Evolutionary conservation across 2,329 filamentous ascomycete species (phyloP).

Genomic region (Aspergillus oerlinghausenensis): DNA sequence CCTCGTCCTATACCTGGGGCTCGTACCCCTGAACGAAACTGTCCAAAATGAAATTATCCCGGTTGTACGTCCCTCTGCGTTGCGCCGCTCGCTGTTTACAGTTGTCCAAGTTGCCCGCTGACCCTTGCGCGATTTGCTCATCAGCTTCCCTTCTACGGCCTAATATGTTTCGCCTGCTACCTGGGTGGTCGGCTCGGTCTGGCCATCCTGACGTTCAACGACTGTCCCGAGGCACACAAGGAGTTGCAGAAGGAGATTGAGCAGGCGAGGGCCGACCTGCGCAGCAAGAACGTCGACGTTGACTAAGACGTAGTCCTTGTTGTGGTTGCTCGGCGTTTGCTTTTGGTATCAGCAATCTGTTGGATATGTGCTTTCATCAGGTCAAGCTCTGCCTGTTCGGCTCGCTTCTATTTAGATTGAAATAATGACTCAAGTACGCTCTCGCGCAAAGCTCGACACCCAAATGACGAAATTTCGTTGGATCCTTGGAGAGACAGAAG

Average conservation of each 20-base stretch:
- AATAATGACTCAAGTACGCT: neutral
- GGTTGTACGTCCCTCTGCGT: constrained; percentile 59
- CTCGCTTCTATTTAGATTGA: neutral
- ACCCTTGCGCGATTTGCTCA: constrained; percentile 1
- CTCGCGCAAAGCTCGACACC: neutral
- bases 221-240: constrained; percentile 83
- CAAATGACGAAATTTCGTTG: neutral
- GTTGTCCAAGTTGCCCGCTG: neutral
- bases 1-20: constrained; percentile 75
- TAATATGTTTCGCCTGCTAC: constrained; percentile 87
- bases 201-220: constrained; percentile 94
- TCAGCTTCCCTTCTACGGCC: constrained; percentile 86
- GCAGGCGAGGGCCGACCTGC: constrained; percentile 41
- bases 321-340: neutral
- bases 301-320: constrained; percentile 26
- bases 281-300: constrained; percentile 40
- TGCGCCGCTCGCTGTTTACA: neutral
- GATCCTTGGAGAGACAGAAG: neutral
- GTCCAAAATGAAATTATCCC: constrained; percentile 84
- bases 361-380: neutral
- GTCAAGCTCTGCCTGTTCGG: neutral
- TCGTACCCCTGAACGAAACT: constrained; percentile 72
- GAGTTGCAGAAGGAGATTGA: constrained; percentile 82
- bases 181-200: constrained; percentile 87
- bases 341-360: neutral